These are phyloP conservation scores for Candida peoriensis DNA, from an alignment of 805 yeast species.

Conservation along the genomic window DNA sequence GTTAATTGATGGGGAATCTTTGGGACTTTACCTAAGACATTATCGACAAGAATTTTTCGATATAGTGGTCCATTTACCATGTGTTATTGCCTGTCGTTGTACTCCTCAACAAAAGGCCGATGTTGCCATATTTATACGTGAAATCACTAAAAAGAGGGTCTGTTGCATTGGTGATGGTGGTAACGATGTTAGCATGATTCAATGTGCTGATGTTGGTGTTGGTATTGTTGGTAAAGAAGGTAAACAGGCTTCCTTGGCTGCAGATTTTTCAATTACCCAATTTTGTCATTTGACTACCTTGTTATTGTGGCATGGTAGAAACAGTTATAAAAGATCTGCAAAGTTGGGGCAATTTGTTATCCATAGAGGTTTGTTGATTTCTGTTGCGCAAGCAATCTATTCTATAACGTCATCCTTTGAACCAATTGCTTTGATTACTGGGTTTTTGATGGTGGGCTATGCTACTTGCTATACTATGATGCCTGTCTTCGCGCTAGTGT, in stretches of 20 bases:
- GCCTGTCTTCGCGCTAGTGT: conserved; percentile 90
- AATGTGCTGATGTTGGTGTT: conserved; percentile 97
- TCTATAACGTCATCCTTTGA: conserved; percentile 84
- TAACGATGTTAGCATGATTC: conserved; percentile 98
- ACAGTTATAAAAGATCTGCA: conserved; percentile 93
- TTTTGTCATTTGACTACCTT: conserved; percentile 85
- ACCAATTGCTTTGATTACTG: conserved; percentile 91
- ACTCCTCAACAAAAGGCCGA: conserved; percentile 99
- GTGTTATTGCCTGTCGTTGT: conserved; percentile 98
- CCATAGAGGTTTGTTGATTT: conserved; percentile 90
- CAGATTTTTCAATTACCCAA: conserved; percentile 91
- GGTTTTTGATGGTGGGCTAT: conserved; percentile 98
- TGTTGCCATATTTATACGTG: conserved; percentile 75
- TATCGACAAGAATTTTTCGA: conserved; percentile 70
- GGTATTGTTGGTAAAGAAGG: conserved; percentile 99
- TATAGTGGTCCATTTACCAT: conserved; percentile 73
- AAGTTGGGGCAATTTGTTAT: conserved; percentile 93
- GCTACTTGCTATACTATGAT: conserved; percentile 98
- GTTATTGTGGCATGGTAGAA: conserved; percentile 96
- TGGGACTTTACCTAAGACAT: conserved; percentile 60
- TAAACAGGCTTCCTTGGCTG: conserved; percentile 93
- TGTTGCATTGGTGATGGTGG: conserved; percentile 99
- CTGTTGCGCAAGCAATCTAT: conserved; percentile 92
- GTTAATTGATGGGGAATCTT: conserved; percentile 90
- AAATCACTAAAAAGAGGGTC: conserved; percentile 79